Conservation (phyloP, 495 filamentous ascomycete genomes). For the Annulohypoxylon nitens region DNA sequence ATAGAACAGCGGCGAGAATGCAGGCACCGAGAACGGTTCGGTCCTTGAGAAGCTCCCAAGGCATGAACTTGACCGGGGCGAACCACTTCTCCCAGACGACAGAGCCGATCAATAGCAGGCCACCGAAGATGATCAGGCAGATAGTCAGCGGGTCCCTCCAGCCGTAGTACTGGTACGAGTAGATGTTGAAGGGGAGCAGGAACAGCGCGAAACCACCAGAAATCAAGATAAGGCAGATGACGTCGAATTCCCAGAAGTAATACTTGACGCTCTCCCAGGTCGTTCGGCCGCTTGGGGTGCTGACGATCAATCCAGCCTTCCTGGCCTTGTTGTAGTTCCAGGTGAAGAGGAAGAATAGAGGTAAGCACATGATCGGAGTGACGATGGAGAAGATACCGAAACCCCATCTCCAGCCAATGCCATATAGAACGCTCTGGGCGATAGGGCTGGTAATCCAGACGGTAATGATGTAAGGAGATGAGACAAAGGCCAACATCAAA, state of each 20-base stretch:
- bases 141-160: constrained; percentile 69
- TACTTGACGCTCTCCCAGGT: constrained; percentile 61
- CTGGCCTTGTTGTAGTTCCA: constrained; percentile 66
- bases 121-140: constrained; percentile 67
- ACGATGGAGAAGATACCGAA: constrained; percentile 73
- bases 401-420: constrained; percentile 71
- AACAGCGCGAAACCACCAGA: constrained; percentile 70
- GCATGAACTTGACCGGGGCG: constrained; percentile 69
- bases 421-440: constrained; percentile 59
- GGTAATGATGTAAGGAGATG: constrained; percentile 76
- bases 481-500: constrained; percentile 70
- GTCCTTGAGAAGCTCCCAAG: constrained; percentile 68
- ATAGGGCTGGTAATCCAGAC: constrained; percentile 65
- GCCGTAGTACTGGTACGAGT: constrained; percentile 59
- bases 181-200: constrained; percentile 72
- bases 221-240: constrained; percentile 66
- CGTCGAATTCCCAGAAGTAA: constrained; percentile 71
- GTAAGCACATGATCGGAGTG: constrained; percentile 67
- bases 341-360: constrained; percentile 66
- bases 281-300: constrained; percentile 62
- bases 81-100: constrained; percentile 68
- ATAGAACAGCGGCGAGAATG: constrained; percentile 63
- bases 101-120: constrained; percentile 65
- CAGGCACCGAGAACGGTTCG: constrained; percentile 72
- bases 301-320: constrained; percentile 58